Base-by-base conservation (phyloP, 208 protist species). In the Crithidia sp. region DNA sequence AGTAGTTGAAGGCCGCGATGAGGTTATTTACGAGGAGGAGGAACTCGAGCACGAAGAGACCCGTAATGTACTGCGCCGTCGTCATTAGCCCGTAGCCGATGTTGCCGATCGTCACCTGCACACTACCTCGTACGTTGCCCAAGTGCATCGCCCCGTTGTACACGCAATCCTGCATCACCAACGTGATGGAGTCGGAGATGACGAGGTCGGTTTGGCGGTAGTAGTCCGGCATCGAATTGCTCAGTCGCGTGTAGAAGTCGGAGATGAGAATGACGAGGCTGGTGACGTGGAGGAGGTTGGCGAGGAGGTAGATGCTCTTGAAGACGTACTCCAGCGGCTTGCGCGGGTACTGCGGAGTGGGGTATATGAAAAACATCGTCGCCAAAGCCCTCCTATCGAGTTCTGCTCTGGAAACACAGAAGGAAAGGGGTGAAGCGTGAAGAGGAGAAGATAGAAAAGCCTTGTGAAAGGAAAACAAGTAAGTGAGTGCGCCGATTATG, bases 311-410 rank as follows among this genome's bases (percentile, higher is more conserved):
- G 39, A 95, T 55, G 41, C 64, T 60, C 60, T 94, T 92, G 70
- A 93, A 91, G 7, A 91, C 41, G 47, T 83, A 78, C 74, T 96
- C 89, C 16, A 90, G 62, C 52, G 47, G 53, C 45, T 71, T 61
- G 36, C 92, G 79, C 41, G 92, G 92, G 77, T 93, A 95, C 67
- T 89, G 76, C 40, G 89, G 81, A 7, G 80, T 89, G 19, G 92
- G 89, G 67, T 84, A 85, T 14, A 95, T 64, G 65, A 91, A 96
- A 37, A 96, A 79, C 92, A 96, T 96, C 2, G 45, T 67, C 41
- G 40, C 52, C 14, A 57, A 28, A 28, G 28, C 28, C 28, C 28
- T 28, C 28, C 28, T 28, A 2, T 28, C 28, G 1, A 28, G 1
- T 28, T 28, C 28, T 28, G 28, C 28, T 1, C 28, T 28, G 28